A percentile compares a stretch with the other conserved stretches of the same genome.
These are phyloP conservation scores for Raddia distichophylla DNA, from an alignment of 176 grass and related monocot species.

Conservation along the genomic window DNA sequence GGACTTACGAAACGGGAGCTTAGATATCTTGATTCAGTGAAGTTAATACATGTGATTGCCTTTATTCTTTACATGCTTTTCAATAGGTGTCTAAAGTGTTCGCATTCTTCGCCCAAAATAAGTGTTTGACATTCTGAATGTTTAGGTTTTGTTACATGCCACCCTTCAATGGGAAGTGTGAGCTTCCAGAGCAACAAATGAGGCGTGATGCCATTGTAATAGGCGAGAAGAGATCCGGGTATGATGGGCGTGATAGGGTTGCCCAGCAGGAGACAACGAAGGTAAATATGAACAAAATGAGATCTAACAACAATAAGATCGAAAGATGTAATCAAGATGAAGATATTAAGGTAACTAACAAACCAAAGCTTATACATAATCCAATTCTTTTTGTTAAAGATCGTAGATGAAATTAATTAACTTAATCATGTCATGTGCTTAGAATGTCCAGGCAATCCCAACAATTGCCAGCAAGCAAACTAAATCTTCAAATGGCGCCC, in stretches of 20 bases:
- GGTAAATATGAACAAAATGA: conserved; percentile 24
- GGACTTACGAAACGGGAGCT: conserved; percentile 19
- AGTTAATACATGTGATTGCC: conserved; percentile 19
- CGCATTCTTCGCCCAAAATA: no score
- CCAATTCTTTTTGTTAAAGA: background rate
- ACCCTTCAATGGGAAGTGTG: conserved; percentile 78
- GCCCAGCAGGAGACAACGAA: conserved; percentile 25
- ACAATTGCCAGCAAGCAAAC: background rate
- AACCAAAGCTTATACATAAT: conserved; percentile 11
- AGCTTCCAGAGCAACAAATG: conserved; percentile 66
- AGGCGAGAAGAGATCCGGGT: conserved; percentile 60
- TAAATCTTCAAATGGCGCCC: conserved; percentile 16
- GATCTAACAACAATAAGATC: background rate
- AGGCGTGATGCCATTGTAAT: conserved; percentile 49
- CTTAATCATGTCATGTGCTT: background rate
- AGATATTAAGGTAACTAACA: conserved; percentile 42
- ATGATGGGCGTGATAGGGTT: conserved; percentile 38
- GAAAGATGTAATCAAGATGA: conserved; percentile 31
- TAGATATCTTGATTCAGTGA: conserved; percentile 33
- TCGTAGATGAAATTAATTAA: conserved; percentile 9
- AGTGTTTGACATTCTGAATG: conserved; percentile 3
- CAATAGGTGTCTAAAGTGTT: conserved; percentile 20
- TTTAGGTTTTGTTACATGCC: conserved; percentile 88
- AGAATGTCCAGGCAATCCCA: conserved; percentile 33
- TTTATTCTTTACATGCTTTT: conserved; percentile 20